Percentiles rank a stretch among this genome's conserved stretches.
phyloP scores from a whole-genome alignment of 2,329 filamentous ascomycete species.

The Monilinia fructicola region DNA sequence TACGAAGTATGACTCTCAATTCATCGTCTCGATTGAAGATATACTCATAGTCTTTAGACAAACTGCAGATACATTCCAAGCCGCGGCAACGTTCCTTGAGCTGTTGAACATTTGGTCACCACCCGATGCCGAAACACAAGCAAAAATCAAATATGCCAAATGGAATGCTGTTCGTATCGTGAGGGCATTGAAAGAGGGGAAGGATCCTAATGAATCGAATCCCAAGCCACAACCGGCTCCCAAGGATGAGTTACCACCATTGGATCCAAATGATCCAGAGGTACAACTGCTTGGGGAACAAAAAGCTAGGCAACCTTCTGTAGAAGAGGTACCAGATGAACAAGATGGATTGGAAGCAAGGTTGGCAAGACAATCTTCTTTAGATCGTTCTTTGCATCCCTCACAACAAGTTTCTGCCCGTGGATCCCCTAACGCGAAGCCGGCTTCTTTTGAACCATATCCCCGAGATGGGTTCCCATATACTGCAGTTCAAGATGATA shows the following conservation, averaged over 20 bases:
- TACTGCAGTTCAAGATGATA: slow-evolving; percentile 40
- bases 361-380: slow-evolving; percentile 49
- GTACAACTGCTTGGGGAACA: slow-evolving; percentile 55
- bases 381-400: slow-evolving; percentile 51
- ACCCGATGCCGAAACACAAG: slow-evolving; percentile 69
- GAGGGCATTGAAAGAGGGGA: slow-evolving; percentile 85
- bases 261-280: slow-evolving; percentile 66
- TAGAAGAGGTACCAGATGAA: slow-evolving; percentile 61
- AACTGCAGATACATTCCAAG: slow-evolving; percentile 91
- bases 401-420: slow-evolving; percentile 37
- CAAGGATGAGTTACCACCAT: slow-evolving; percentile 47
- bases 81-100: slow-evolving; percentile 89
- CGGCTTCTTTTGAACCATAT: slow-evolving; percentile 42
- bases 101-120: slow-evolving; percentile 80
- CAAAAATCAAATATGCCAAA: slow-evolving; percentile 95
- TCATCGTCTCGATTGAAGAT: too few species aligned
- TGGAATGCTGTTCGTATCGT: slow-evolving; percentile 90
- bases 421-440: slow-evolving; percentile 29
- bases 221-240: slow-evolving; percentile 59
- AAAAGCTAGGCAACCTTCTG: slow-evolving; percentile 38
- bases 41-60: slow-evolving; percentile 45
- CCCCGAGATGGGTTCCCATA: slow-evolving; percentile 38
- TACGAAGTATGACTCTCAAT: slow-evolving; percentile 66
- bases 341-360: slow-evolving; percentile 48
- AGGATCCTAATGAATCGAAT: slow-evolving; percentile 90